Conservation (phyloP, 148 eudicot species). For the Amaranthus palmeri region DNA sequence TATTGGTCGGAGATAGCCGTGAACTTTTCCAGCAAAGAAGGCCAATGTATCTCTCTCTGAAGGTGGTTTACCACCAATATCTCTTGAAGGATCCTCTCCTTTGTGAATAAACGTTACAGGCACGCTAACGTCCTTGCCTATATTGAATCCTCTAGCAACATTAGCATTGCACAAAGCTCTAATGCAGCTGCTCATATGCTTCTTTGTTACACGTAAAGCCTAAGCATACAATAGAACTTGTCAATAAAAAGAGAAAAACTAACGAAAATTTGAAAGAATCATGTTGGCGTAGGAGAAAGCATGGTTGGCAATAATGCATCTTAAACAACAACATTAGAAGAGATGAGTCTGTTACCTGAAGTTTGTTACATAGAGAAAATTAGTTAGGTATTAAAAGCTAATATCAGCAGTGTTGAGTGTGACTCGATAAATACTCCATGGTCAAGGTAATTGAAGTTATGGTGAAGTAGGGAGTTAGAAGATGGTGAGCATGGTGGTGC, state of each 20-base stretch:
- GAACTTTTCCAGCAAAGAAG: constrained; percentile 70
- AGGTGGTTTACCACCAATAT: constrained; percentile 60
- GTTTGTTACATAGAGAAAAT: too few relatives aligned
- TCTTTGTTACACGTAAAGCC: constrained; percentile 49
- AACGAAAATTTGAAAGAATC: neutral
- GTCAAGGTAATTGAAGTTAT: too few relatives aligned
- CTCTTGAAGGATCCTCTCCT: constrained; percentile 43
- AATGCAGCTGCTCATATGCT: constrained; percentile 44
- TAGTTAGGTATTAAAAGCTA: too few relatives aligned
- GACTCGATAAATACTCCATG: too few relatives aligned
- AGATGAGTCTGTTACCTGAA: too few relatives aligned
- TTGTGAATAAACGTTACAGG: constrained; percentile 60
- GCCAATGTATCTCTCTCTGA: constrained; percentile 50
- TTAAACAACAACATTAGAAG: too few relatives aligned
- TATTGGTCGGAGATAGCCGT: constrained; percentile 64
- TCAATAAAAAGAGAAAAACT: neutral
- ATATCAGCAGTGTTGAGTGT: too few relatives aligned
- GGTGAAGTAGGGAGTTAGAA: too few relatives aligned
- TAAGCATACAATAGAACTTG: constrained; percentile 14
- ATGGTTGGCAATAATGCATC: constrained; percentile 15
- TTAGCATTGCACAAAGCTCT: constrained; percentile 71
- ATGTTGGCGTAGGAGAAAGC: constrained; percentile 12
- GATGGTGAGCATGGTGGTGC: too few relatives aligned
- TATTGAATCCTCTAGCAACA: constrained; percentile 53
- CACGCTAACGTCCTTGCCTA: constrained; percentile 59